These are phyloP conservation scores for Puccinia novopanici DNA, from an alignment of 1,284 basidiomycete species.

Conservation along the genomic window DNA sequence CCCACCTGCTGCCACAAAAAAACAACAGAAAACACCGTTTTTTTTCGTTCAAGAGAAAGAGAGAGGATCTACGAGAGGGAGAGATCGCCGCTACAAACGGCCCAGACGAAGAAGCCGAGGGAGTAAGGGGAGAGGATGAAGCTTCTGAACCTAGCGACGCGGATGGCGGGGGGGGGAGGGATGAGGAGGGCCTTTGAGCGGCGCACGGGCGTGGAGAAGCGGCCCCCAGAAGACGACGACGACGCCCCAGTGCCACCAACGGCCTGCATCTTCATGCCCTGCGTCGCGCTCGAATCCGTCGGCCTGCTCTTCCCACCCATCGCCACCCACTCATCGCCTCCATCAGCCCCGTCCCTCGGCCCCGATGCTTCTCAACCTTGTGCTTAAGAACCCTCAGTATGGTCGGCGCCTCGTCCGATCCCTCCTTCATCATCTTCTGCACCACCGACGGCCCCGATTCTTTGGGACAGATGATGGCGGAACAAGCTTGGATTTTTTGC, in stretches of 20 bases:
- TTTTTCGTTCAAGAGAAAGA: too few relatives aligned
- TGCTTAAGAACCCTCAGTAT: not conserved
- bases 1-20: too few relatives aligned
- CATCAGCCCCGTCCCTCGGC: not conserved
- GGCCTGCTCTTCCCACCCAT: not conserved
- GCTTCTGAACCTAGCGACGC: constrained; percentile 28
- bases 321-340: not conserved
- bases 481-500: not conserved
- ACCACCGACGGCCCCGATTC: not conserved
- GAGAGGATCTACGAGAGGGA: too few relatives aligned
- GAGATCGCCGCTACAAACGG: constrained; percentile 37
- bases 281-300: constrained; percentile 10
- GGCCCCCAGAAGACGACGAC: too few relatives aligned
- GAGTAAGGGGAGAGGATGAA: constrained; percentile 38
- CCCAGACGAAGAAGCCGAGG: constrained; percentile 48
- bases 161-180: not conserved
- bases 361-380: not conserved
- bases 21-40: too few relatives aligned
- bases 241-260: too few relatives aligned
- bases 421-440: not conserved
- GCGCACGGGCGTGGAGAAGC: too few relatives aligned
- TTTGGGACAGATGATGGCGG: not conserved
- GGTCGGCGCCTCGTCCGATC: not conserved
- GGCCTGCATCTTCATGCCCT: not conserved
- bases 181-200: too few relatives aligned